Percentiles rank a stretch among this genome's conserved stretches.
phyloP scores from a whole-genome alignment of 2,329 filamentous ascomycete species.

The Pseudogymnoascus sp. region DNA sequence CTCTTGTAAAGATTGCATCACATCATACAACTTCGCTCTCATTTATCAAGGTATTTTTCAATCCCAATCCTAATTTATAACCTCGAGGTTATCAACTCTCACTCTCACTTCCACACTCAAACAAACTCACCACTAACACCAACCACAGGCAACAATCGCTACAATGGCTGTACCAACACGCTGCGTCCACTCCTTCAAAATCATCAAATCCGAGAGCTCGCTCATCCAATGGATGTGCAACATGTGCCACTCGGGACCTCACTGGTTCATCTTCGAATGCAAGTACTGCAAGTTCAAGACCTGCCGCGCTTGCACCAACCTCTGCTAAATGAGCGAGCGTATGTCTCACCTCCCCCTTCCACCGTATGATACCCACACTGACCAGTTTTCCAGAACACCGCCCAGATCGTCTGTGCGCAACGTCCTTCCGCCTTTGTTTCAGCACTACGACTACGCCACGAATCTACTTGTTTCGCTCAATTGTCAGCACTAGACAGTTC shows the following conservation, averaged over 20 bases:
- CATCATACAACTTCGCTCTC: background rate
- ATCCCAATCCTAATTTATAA: background rate
- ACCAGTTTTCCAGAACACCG: background rate
- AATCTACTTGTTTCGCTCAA: slow-evolving; percentile 1
- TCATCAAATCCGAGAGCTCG: slow-evolving; percentile 59
- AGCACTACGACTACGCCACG: background rate
- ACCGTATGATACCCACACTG: background rate
- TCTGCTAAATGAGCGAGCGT: background rate
- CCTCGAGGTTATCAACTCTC: background rate
- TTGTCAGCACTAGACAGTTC: background rate
- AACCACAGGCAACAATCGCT: background rate
- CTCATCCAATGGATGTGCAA: slow-evolving; percentile 58
- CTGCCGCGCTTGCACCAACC: slow-evolving; percentile 44
- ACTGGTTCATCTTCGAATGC: slow-evolving; percentile 63
- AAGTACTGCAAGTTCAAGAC: slow-evolving; percentile 59
- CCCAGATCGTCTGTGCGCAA: background rate
- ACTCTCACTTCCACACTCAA: background rate
- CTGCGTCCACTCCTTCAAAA: slow-evolving; percentile 54
- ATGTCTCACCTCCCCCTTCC: background rate
- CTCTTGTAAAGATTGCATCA: background rate
- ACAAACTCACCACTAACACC: background rate
- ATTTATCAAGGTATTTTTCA: background rate
- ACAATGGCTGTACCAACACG: slow-evolving; percentile 45
- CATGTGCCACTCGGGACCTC: slow-evolving; percentile 54
- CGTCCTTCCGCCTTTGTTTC: background rate